Percentiles rank a stretch among this genome's conserved stretches.
These are phyloP conservation scores for Flaveria robusta DNA, from an alignment of 129 eudicot species.

Conservation along the genomic window DNA sequence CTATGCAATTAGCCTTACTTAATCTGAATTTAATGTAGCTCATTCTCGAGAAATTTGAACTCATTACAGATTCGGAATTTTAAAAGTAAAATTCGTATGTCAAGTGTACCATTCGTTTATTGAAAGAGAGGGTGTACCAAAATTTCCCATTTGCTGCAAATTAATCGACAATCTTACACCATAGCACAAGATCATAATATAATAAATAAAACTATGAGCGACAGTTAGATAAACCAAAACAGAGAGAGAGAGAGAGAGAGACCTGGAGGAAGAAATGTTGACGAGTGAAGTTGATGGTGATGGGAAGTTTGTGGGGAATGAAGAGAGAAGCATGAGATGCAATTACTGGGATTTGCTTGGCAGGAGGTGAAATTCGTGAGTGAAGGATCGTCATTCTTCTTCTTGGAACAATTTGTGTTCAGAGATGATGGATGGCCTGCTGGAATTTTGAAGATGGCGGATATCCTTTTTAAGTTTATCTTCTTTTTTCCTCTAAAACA, in stretches of 20 bases:
- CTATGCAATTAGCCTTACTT: not conserved
- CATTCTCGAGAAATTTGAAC: no score
- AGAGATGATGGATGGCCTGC: conserved; percentile 12
- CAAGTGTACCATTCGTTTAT: not conserved
- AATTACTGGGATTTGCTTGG: conserved; percentile 8
- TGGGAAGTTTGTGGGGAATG: conserved; percentile 28
- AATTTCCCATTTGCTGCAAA: not conserved
- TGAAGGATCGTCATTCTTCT: conserved; percentile 25
- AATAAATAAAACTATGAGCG: not conserved
- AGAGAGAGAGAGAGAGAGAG: no score
- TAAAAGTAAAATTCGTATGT: no score
- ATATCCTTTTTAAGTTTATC: no score
- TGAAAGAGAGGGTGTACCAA: no score
- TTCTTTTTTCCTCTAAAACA: not conserved
- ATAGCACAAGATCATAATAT: not conserved
- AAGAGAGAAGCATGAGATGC: conserved; percentile 21
- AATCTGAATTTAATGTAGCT: not conserved
- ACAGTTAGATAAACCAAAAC: not conserved
- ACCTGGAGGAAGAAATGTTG: conserved; percentile 28
- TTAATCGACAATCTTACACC: not conserved
- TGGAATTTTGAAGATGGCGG: not conserved
- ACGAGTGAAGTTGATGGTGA: conserved; percentile 21
- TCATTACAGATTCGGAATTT: not conserved
- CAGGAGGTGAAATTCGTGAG: conserved; percentile 27
- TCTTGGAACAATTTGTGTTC: not conserved